These are phyloP conservation scores for Tuber indicum DNA, from an alignment of 495 filamentous ascomycete species.

Conservation along the genomic window DNA sequence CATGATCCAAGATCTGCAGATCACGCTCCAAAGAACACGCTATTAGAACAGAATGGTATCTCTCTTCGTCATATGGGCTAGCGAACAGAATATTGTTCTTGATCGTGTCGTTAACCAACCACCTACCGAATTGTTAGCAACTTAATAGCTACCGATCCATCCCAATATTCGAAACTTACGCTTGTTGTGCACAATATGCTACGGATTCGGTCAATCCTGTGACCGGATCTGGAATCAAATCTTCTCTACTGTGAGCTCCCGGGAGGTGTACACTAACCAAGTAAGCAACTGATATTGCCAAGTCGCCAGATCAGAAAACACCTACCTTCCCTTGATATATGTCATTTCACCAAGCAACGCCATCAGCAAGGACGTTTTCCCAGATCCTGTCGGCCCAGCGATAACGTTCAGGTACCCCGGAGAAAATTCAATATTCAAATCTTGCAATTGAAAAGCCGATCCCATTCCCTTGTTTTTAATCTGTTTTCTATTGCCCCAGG, in stretches of 20 bases:
- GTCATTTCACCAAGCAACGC: constrained; percentile 97
- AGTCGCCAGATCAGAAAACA: background rate
- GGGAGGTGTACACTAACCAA: constrained; percentile 61
- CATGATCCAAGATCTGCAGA: constrained; percentile 81
- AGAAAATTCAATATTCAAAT: constrained; percentile 69
- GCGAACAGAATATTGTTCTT: constrained; percentile 96
- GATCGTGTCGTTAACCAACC: constrained; percentile 94
- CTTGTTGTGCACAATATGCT: constrained; percentile 95
- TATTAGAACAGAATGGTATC: constrained; percentile 80
- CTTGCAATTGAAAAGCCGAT: constrained; percentile 69
- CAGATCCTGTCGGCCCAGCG: constrained; percentile 84
- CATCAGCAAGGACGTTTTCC: constrained; percentile 94
- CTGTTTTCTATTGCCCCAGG: constrained; percentile 74
- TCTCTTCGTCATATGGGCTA: constrained; percentile 67
- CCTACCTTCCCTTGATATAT: constrained; percentile 58
- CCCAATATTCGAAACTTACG: constrained; percentile 41
- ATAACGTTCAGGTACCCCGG: constrained; percentile 81
- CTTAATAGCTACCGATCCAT: background rate
- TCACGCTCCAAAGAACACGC: constrained; percentile 93
- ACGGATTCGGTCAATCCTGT: constrained; percentile 85
- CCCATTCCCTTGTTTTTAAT: constrained; percentile 53
- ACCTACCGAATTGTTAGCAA: constrained; percentile 42
- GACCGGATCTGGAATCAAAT: constrained; percentile 70
- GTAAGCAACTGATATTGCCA: background rate
- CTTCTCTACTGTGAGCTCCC: constrained; percentile 72